A percentile compares a stretch with the other conserved stretches of the same genome.
Evolutionary conservation across 2,329 filamentous ascomycete genomes (phyloP).

Genomic region (Fusarium compactum): DNA sequence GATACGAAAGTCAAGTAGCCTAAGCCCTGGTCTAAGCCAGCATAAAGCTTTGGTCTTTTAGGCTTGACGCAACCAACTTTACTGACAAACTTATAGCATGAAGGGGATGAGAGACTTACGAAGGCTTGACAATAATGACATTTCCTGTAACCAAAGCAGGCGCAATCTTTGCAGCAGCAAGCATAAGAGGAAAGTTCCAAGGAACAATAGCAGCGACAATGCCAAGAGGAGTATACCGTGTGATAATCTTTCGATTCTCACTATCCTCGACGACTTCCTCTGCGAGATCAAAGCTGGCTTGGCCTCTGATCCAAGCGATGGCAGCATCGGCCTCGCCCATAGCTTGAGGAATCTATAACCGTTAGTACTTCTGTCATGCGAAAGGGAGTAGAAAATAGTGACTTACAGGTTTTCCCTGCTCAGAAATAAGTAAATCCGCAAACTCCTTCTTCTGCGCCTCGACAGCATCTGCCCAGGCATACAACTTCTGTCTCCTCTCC

Average conservation of each 20-base stretch:
- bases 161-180: conserved; percentile 66
- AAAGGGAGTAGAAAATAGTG: accelerated
- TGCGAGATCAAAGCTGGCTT: conserved; percentile 46
- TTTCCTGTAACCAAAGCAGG: conserved; percentile 69
- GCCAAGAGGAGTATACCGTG: conserved; percentile 56
- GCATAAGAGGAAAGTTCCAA: conserved; percentile 69
- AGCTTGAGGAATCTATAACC: conserved; percentile 37
- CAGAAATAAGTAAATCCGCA: conserved; percentile 41
- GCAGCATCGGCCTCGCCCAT: conserved; percentile 41
- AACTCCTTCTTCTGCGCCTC: conserved; percentile 39
- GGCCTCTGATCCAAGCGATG: conserved; percentile 47
- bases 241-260: conserved; percentile 46
- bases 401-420: conserved; percentile 50
- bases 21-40: too few relatives aligned
- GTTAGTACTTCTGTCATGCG: neutral
- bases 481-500: conserved; percentile 41
- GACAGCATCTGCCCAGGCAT: conserved; percentile 45
- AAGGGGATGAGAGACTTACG: conserved; percentile 34
- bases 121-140: conserved; percentile 67
- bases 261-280: conserved; percentile 57
- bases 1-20: accelerated
- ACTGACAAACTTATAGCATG: accelerated
- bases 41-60: neutral
- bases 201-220: conserved; percentile 63
- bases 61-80: accelerated